phyloP scores from a whole-genome alignment of 2,329 filamentous ascomycete genomes.

The Fusarium xyrophilum region DNA sequence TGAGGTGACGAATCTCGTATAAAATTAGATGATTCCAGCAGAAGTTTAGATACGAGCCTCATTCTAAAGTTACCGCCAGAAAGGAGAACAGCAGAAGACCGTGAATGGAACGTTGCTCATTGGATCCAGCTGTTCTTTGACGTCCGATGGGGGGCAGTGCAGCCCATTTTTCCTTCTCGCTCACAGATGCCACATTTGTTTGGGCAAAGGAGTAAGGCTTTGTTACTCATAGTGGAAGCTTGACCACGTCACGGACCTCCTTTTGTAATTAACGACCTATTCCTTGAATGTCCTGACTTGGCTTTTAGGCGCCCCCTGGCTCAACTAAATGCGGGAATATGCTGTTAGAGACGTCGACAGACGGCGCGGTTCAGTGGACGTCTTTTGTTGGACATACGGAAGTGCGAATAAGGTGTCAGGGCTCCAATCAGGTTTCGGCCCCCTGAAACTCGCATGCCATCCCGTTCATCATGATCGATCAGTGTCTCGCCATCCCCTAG shows the following conservation, averaged over 20 bases:
- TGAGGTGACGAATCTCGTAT: slow-evolving; percentile 8
- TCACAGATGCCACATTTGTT: slow-evolving; percentile 19
- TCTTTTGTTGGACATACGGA: background rate
- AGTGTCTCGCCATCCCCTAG: slow-evolving; percentile 13
- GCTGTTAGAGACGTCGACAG: background rate
- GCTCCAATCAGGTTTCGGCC: slow-evolving; percentile 17
- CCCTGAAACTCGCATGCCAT: slow-evolving; percentile 34
- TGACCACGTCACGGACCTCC: slow-evolving; percentile 39
- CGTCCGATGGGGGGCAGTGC: slow-evolving; percentile 25
- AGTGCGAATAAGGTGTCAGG: slow-evolving; percentile 20
- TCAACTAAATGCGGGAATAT: background rate
- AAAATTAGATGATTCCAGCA: slow-evolving; percentile 17
- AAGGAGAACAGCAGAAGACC: slow-evolving; percentile 5
- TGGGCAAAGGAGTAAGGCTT: slow-evolving; percentile 23
- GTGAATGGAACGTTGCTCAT: slow-evolving; percentile 6
- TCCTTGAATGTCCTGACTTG: background rate
- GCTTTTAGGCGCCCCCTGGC: slow-evolving; percentile 8
- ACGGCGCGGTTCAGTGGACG: background rate
- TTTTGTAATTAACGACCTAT: slow-evolving; percentile 22
- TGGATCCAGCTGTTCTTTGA: slow-evolving; percentile 20
- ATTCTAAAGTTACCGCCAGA: too few relatives aligned
- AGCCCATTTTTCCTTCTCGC: slow-evolving; percentile 15
- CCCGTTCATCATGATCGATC: slow-evolving; percentile 4
- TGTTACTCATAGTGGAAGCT: slow-evolving; percentile 22
- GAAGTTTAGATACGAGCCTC: slow-evolving; percentile 36